phyloP scores from a whole-genome alignment of 805 yeast species.

The Kregervanrija delftensis region DNA sequence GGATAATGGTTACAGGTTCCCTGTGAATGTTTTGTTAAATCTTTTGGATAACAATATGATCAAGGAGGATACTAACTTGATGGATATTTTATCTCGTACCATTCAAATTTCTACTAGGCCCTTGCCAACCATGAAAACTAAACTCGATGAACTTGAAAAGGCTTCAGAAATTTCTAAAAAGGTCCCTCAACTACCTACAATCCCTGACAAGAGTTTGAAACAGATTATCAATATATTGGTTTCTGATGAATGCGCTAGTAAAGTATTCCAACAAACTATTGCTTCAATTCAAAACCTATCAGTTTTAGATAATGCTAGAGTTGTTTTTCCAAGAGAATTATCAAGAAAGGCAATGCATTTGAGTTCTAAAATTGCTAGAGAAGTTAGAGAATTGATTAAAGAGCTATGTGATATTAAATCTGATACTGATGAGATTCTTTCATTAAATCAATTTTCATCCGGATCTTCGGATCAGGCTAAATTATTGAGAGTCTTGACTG shows the following conservation, averaged over 20 bases:
- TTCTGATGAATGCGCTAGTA: constrained; percentile 77
- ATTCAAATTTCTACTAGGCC: constrained; percentile 76
- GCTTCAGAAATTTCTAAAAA: constrained; percentile 16
- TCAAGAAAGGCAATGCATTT: constrained; percentile 56
- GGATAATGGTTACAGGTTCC: constrained; percentile 49
- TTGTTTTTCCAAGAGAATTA: constrained; percentile 60
- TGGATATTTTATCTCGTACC: constrained; percentile 71
- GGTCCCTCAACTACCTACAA: constrained; percentile 44
- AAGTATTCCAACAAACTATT: constrained; percentile 78
- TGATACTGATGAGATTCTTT: constrained; percentile 42
- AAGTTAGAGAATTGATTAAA: constrained; percentile 41
- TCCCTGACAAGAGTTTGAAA: constrained; percentile 57
- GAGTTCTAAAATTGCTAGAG: constrained; percentile 48
- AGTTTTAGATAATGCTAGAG: constrained; percentile 51
- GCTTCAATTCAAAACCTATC: constrained; percentile 75
- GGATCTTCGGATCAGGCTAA: constrained; percentile 85
- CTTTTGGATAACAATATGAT: constrained; percentile 59
- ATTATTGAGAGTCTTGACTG: constrained; percentile 77
- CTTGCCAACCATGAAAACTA: constrained; percentile 39
- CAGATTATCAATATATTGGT: constrained; percentile 61
- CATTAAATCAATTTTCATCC: constrained; percentile 59
- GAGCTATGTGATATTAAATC: constrained; percentile 34
- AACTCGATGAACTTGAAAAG: constrained; percentile 31
- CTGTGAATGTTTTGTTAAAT: constrained; percentile 61
- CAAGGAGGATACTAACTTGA: constrained; percentile 62